Base-by-base conservation (phyloP, 257 asterid genomes). In the Cinchona pubescens region DNA sequence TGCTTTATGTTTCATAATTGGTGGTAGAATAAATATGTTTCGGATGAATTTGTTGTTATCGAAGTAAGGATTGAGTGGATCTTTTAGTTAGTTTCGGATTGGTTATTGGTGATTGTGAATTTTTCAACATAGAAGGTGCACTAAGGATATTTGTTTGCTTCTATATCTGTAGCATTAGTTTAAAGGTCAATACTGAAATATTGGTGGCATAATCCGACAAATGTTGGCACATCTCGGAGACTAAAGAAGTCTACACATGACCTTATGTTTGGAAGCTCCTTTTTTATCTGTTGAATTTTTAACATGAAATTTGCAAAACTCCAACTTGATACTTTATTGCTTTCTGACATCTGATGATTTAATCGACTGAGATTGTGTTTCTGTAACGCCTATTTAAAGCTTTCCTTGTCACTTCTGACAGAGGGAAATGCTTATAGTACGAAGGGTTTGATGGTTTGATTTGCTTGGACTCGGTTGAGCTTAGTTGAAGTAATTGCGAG, bases 401-500 rank as follows among this genome's bases (percentile, higher is more conserved):
- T 55, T 25, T 59, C 78, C 70, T 75, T 30, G 76, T 38, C 5
- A 30, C 58, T 71, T 75, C 78, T 75, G 77, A 76, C 92, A 88
- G 91, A 73, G 81, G 75, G 69, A 43, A 70, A 73, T 51, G 68
- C 66, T 81, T 78, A 83, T 38, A 51, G 56, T 70, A 71, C 13
- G 27, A 72, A 72, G 21, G 21, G 63, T 67, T 48, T 69, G 76
- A 60, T 48, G 62, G n/a, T 72, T 62, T 78, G 70, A 40, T 67
- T 71, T 69, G 73, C 61, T 72, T 78, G 35, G 74, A 45, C 64
- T 65, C 64, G 53, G 32, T 69, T 67, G 74, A 82, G 71, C 49
- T 66, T 80, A 67, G n/a, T 75, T 60, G 82, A 78, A 80, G 78
- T 74, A 73, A 61, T 66, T 80, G 74, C 77, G 67, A 78, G 76